Conservation (phyloP, 352 stramenopile genomes). For the Phytopythium kandeliae region DNA sequence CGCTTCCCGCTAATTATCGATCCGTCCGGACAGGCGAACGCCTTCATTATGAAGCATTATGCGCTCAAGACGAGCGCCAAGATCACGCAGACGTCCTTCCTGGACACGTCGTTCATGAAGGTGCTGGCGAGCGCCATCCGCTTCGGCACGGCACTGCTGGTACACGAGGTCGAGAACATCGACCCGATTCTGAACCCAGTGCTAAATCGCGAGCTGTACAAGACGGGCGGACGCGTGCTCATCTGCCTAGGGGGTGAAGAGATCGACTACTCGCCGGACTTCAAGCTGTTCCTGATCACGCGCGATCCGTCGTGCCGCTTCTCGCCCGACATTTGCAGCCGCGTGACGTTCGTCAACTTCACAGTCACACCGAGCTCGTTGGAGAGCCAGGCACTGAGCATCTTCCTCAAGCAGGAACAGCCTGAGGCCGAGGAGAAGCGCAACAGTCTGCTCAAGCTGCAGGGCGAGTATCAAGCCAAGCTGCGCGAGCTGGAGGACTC, state of each 20-base stretch:
- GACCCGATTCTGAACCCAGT: constrained; percentile 99
- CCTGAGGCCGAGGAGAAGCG: constrained; percentile 97
- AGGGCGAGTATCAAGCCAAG: constrained; percentile 97
- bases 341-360: constrained; percentile 99
- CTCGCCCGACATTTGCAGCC: constrained; percentile 98
- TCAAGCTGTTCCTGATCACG: constrained; percentile 98
- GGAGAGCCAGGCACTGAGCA: constrained; percentile 94
- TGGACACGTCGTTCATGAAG: constrained; percentile 99
- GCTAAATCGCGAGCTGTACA: constrained; percentile 98
- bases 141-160: constrained; percentile 98
- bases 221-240: constrained; percentile 96
- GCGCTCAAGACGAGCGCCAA: constrained; percentile 86
- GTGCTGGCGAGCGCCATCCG: constrained; percentile 99
- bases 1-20: constrained; percentile 99
- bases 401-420: constrained; percentile 95
- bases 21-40: constrained; percentile 96
- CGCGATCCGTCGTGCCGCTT: constrained; percentile 96
- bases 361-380: constrained; percentile 98
- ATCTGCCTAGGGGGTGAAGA: constrained; percentile 98
- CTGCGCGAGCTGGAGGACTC: constrained; percentile 98
- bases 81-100: constrained; percentile 98
- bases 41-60: constrained; percentile 98
- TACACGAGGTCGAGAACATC: constrained; percentile 99
- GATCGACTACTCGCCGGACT: constrained; percentile 99
- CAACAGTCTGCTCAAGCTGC: constrained; percentile 95